phyloP scores from a whole-genome alignment of 768 basidiomycete genomes.

The Phallus indusiatus region DNA sequence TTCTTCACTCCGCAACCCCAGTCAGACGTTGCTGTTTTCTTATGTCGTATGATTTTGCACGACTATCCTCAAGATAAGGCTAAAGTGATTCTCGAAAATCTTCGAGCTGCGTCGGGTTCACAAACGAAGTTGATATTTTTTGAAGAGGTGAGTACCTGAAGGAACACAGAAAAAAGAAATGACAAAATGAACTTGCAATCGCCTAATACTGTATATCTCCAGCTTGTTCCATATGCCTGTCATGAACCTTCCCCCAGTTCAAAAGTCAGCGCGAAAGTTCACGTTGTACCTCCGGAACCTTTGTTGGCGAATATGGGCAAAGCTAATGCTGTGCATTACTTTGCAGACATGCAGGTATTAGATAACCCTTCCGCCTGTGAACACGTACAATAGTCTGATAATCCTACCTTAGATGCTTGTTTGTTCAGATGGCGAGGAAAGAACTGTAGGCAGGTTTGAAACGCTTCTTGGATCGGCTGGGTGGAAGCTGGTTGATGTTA shows the following conservation, averaged over 20 bases:
- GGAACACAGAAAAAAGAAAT: no score
- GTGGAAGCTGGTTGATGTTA: not conserved
- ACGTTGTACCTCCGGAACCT: constrained; percentile 13
- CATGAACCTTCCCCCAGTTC: constrained; percentile 1
- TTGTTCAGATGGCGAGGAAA: not conserved
- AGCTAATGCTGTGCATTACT: constrained; percentile 7
- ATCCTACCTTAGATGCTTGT: constrained; percentile 7
- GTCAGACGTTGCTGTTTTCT: constrained; percentile 16
- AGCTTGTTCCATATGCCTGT: constrained; percentile 10
- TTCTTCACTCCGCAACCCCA: constrained; percentile 16
- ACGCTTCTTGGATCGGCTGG: not conserved
- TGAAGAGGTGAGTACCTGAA: constrained; percentile 11
- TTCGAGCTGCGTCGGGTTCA: constrained; percentile 15
- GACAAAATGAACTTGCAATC: not conserved
- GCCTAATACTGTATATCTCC: no score
- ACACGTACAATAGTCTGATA: no score
- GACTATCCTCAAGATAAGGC: constrained; percentile 16
- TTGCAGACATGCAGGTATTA: no score
- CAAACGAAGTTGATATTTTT: constrained; percentile 20
- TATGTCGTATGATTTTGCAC: constrained; percentile 17
- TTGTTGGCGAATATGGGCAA: constrained; percentile 17
- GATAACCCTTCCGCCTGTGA: no score
- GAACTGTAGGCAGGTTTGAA: not conserved
- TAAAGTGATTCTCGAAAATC: constrained; percentile 13
- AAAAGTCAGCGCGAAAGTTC: constrained; percentile 3